A percentile compares a stretch with the other conserved stretches of the same genome.
Evolutionary conservation across 83 land plant species (phyloP).

Genomic region (Thuja plicata): DNA sequence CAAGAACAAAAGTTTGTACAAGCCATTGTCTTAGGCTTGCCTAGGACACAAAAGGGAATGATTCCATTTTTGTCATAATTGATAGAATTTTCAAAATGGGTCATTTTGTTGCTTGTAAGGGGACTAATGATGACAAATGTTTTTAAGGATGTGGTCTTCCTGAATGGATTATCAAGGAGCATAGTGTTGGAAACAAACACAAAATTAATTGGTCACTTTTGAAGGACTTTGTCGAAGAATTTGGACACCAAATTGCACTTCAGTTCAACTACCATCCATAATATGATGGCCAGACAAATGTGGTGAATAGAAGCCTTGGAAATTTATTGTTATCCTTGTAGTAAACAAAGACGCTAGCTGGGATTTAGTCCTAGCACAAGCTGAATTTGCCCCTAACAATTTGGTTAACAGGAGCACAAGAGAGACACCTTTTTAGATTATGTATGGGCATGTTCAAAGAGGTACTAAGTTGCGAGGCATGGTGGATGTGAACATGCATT

Average conservation of each 20-base stretch:
- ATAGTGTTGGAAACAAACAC: background rate
- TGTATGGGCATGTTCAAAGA: background rate
- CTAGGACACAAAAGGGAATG: background rate
- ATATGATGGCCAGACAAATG: background rate
- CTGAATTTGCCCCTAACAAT: background rate
- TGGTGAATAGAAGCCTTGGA: background rate
- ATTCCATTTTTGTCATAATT: background rate
- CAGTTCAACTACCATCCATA: background rate
- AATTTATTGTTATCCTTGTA: background rate
- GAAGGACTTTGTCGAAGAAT: too few relatives aligned
- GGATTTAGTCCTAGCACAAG: background rate
- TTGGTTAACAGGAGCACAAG: background rate
- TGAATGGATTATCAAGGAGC: background rate
- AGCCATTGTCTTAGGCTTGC: background rate
- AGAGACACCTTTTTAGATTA: background rate
- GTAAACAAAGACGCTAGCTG: background rate
- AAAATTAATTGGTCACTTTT: background rate
- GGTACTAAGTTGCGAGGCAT: background rate
- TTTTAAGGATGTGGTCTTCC: too few relatives aligned
- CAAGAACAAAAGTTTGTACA: background rate
- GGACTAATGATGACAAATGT: too few relatives aligned
- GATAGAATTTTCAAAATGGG: background rate
- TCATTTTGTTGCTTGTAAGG: background rate
- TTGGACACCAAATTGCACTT: too few relatives aligned
- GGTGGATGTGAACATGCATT: background rate